A percentile compares a stretch with the other conserved stretches of the same genome.
Conservation (phyloP, 2,329 filamentous ascomycete genomes). For the Cyphellophora europaea region DNA sequence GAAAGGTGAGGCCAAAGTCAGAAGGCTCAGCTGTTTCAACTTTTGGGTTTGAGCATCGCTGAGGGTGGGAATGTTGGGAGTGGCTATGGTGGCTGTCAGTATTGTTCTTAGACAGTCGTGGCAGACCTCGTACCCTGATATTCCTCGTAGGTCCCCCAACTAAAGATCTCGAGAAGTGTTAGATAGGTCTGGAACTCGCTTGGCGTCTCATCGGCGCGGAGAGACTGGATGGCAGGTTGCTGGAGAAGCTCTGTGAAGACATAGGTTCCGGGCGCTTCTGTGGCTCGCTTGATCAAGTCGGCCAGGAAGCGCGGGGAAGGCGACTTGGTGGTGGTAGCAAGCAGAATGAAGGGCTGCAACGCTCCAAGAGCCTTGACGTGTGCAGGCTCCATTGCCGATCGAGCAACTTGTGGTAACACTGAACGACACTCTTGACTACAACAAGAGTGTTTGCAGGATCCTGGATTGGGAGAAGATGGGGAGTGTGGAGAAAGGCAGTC, state of each 20-base stretch:
- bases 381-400: slow-evolving; percentile 34
- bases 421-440: too few relatives aligned
- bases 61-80: slow-evolving; percentile 58
- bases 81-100: slow-evolving; percentile 25
- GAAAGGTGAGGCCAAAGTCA: slow-evolving; percentile 59
- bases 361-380: slow-evolving; percentile 48
- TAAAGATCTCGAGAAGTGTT: slow-evolving; percentile 75
- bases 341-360: slow-evolving; percentile 75
- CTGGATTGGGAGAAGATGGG: too few relatives aligned
- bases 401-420: too few relatives aligned
- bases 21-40: slow-evolving; percentile 80
- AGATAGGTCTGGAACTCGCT: slow-evolving; percentile 56
- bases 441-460: too few relatives aligned
- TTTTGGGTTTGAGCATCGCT: slow-evolving; percentile 67
- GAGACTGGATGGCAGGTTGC: slow-evolving; percentile 66
- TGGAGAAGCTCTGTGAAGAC: slow-evolving; percentile 91
- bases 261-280: slow-evolving; percentile 79
- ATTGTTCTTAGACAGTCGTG: slow-evolving; percentile 14
- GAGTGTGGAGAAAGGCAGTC: too few relatives aligned
- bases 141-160: slow-evolving; percentile 77
- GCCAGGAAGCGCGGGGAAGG: slow-evolving; percentile 71
- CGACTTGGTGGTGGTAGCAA: slow-evolving; percentile 67
- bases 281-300: slow-evolving; percentile 79
- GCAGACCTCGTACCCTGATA: slow-evolving; percentile 51
- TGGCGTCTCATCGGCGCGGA: slow-evolving; percentile 45